Evolutionary conservation across 495 filamentous ascomycete species (phyloP), one percentile per base, ranked within the genome.

Genomic region (Lindgomyces ingoldianus): DNA sequence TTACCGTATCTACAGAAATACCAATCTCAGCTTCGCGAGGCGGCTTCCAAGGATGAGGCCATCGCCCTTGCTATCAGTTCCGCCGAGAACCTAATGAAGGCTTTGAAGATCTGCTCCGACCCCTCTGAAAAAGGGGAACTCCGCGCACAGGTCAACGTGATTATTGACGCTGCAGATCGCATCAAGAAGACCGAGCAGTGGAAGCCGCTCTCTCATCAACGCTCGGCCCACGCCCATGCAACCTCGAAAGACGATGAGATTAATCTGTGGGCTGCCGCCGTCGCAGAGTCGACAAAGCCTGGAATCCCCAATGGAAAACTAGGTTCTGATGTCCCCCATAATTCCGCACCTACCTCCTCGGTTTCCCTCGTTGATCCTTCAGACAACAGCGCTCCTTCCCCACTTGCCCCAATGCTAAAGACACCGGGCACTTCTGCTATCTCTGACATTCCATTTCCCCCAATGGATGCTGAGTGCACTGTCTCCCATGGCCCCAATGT

Each of bases 11-110:
- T 19, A n/a, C 49, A 92, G 88, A 83, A 80, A 77, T 82, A 81
- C 63, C 86, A 91, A 74, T 76, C 74, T 27, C 79, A 78, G 60
- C 76, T 90, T 55, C 78, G 78, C 39, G 72, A 62, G 24, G 79
- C 86, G 19, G 74, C 74, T 26, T 87, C 82, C 48, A 84, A 85
- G 55, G 81, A 86, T 36, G 82, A 85, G 62, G 91, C 93, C 19
- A 79, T 96, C 49, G 76, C 87, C 39, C 83, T 86, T 64, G 87
- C 89, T 57, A 89, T 94, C 71, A 18, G 25, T 30, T 47, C 39
- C 3, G 86, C 84, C 16, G 89, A 96, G 68, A 75, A 88, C 46
- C 91, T 90, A 62, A 90, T 96, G 85, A 84, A 84, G 70, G 90
- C 88, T 1, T 73, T 89, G 55, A 77, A 78, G 46, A 74, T 85